Base-by-base conservation (phyloP, 2,329 filamentous ascomycete genomes). In the Colletotrichum gigasporum region DNA sequence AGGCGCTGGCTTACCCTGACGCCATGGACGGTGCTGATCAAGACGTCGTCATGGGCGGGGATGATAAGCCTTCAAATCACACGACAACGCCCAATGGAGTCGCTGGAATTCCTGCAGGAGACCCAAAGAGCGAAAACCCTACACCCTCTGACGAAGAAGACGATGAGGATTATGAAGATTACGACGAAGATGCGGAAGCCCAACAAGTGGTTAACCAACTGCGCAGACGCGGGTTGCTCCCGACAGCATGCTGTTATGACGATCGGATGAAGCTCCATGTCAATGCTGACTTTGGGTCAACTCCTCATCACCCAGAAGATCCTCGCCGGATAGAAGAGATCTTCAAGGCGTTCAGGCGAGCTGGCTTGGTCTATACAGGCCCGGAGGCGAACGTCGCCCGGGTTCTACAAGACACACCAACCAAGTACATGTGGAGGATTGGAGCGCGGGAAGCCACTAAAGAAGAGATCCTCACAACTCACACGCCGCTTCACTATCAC, bases 221-320 rank as follows among this genome's bases (percentile, higher is more conserved):
- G 52, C 75, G 74, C 12, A 78, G 79, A 60, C 81, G 78, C 35
- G 82, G 83, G 2, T 77, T 87, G 24, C 81, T 92, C 2, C 87
- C 90, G 0, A 94, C 91, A 0, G 92, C 92, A 3, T 88, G 91
- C 66, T 95, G 92, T 69, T 99, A 98, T 74, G 96, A 99, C 79
- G 90, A 93, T 61, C 89, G 95, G 30, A 99, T 99, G 96, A 93
- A 96, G 65, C 91, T 96, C 65, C 96, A 99, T 75, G 92, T 94
- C 57, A 97, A 97, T 74, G 89, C 92, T 14, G 90, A 93, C 74
- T 90, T 88, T 72, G 87, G 86, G 16, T 84, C 85, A 1, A 86
- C 89, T 48, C 91, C 95, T 20, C 90, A 96, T 53, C 96, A 99
- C 72, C 96, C 96, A 0, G 96, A 99, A 76, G 96, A 99, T 71